Base-by-base conservation (phyloP, 2,329 filamentous ascomycete genomes). In the Pseudogymnoascus sp. region DNA sequence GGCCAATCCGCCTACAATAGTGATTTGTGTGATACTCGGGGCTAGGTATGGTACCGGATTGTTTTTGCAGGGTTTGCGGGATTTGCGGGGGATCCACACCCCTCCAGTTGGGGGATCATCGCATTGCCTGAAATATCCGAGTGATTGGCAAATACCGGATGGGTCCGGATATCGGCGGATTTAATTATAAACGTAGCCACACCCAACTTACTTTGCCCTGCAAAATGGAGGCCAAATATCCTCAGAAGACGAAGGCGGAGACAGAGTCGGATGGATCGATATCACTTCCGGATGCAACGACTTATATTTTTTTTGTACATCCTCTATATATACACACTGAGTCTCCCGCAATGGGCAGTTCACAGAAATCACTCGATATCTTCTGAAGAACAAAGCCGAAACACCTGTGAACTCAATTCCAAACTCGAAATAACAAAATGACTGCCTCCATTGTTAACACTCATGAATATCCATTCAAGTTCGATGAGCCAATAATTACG, bases 381-480 rank as follows among this genome's bases (percentile, higher is more conserved):
- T n/a, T 25, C 18, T 25, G 21, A 45, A 45, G 41, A 25, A 6
- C 18, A 25, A 14, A 45, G 11, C 18, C 21, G 3, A 25, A 14
- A 25, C 41, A 45, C 5, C 21, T n/a, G 2, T 25, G 12, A 45
- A 23, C 18, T 14, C 21, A 45, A 9, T 43, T 43, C 40, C n/a
- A 40, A 40, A 40, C 38, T 43, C 18, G 9, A 45, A 45, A 25
- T 23, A 35, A 12, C 33, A 59, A 59, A 18, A 71, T 71, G 69
- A 67, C 69, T 25, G 69, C 67, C 62, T 69, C 71, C 3, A 72
- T 70, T 28, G 70, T 72, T 55, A 73, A 73, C 66, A 70, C 66
- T 14, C 66, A 67, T 33, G 67, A 70, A 2, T 75, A 74, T 58
- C 73, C 73, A 11, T 75, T 74, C 69, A 67, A 70, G 5, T 73